Evolutionary conservation across 257 asterid species (phyloP), one percentile per base, ranked within the genome.

Genomic region (Solanum pennellii): DNA sequence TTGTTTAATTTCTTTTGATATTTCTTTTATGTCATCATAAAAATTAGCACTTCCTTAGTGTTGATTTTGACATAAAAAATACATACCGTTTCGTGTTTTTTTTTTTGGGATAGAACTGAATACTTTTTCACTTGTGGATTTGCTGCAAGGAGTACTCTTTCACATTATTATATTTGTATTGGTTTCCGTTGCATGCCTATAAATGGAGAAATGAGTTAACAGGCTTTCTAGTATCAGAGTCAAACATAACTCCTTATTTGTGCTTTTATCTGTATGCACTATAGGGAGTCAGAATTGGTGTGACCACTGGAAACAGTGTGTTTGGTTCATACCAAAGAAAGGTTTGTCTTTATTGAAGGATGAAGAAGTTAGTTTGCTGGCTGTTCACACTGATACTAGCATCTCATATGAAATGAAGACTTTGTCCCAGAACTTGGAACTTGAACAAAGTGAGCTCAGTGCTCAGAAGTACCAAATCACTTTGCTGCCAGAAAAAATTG

Each of bases 301-400:
- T 89, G 98, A 97, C 93, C 99, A 97, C 74, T 97, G 99, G 99
- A 97, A 95, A 88, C 99, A 97, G 86, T 92, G 95, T 89, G 94
- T 95, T 87, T 97, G 98, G 99, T 91, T 94, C 84, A 89, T 93
- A 87, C 96, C 96, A 33, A 89, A 87, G 49, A 85, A 91, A 74
- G 97, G 96, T 77, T 88, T 93, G 79, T 83, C 92, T 8, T 94
- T 97, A 71, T 72, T 49, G 82, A 94, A 89, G 93, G 95, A 93
- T 87, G 92, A 94, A 86, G 91, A 91, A 59, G 93, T 97, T 91
- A 88, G 49, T 86, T 79, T 97, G 79, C 89, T 88, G 60, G 98
- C 98, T 82, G 62, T 82, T 80, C 99, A 95, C 89, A 89, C 89
- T 75, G 97, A 93, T 88, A 93, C 91, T 33, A 92, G 93, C 89